These are phyloP conservation scores for Sarcocystis neurona DNA, from an alignment of 169 alveolate genomes.

Conservation along the genomic window DNA sequence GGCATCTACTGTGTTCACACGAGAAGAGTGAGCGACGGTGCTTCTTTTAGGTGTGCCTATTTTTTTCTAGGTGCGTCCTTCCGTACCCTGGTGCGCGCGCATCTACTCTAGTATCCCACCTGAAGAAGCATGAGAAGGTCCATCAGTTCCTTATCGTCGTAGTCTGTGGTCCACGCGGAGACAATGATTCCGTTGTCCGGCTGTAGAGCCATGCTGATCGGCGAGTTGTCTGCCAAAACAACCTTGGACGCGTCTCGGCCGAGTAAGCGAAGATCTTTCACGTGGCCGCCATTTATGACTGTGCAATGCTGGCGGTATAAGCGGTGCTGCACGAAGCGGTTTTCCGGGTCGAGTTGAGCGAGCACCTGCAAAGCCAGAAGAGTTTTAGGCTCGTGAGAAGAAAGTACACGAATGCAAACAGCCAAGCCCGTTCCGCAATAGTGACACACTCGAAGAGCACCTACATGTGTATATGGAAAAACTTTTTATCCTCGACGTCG, in stretches of 20 bases:
- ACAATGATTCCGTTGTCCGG: conserved; percentile 90
- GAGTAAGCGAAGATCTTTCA: conserved; percentile 60
- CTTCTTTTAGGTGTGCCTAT: too few species aligned
- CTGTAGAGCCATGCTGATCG: conserved; percentile 81
- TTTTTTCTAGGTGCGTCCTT: too few species aligned
- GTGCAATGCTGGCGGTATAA: conserved; percentile 57
- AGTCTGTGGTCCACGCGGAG: conserved; percentile 73
- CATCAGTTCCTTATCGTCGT: conserved; percentile 31
- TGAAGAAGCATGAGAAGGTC: conserved; percentile 8
- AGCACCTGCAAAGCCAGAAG: conserved; percentile 12
- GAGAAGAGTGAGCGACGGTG: too few species aligned
- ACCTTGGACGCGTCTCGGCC: conserved; percentile 80
- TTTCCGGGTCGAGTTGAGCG: conserved; percentile 5
- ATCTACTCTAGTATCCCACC: too few species aligned
- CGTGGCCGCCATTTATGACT: neutral
- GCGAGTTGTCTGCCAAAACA: conserved; percentile 86
- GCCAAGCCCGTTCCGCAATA: too few species aligned
- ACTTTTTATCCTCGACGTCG: neutral
- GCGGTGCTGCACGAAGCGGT: conserved; percentile 17
- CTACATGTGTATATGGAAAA: neutral
- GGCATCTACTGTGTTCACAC: too few species aligned
- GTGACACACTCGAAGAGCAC: too few species aligned
- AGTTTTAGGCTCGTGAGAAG: too few species aligned
- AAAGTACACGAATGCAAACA: too few species aligned
- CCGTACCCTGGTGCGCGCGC: too few species aligned